Evolutionary conservation across 768 basidiomycete species (phyloP), one percentile per base, ranked within the genome.

Genomic region (Tricholoma saponaceum): DNA sequence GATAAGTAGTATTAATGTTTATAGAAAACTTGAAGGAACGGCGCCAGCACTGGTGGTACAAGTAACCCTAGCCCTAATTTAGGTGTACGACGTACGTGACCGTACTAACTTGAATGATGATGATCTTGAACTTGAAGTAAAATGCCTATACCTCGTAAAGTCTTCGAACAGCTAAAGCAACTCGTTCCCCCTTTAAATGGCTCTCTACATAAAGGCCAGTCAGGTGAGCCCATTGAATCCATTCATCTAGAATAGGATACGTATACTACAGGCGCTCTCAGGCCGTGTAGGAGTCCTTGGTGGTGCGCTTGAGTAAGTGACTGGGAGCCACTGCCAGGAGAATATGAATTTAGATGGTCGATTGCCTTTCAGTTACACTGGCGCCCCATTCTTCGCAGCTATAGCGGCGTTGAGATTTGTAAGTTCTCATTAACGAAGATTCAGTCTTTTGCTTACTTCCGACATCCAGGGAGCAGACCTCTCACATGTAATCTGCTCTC

Each of bases 401-500:
- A 92, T 97, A 64, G 87, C 95, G 3, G 91, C 95, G 1, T 79
- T 96, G 61, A 83, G 92, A 62, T 81, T 97, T 68, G 93, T 92
- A 66, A 55, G 78, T 77, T 33, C 52, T 41, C 4, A n/a, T n/a
- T n/a, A n/a, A n/a, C n/a, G n/a, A n/a, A n/a, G 49, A 50, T 33
- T 23, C 28, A 41, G 14, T 20, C 30, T 12, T 58, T 23, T 7
- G 35, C 33, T 23, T 41, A 52, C 33, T 46, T 57, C 39, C 35
- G 37, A 52, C 47, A 23, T 25, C 18, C 20, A 92, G 91, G 95
- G 95, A 32, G 92, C 89, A 51, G 96, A 98, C 71, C 79, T 98
- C 20, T 95, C 95, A 22, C 97, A 98, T 79, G 92, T 98, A 58
- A 96, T 98, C 55, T 99, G 97, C 74, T 88, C 95, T 5, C 96